These are phyloP conservation scores for Xylaria hypoxylon DNA, from an alignment of 2,329 filamentous ascomycete species.

Conservation along the genomic window DNA sequence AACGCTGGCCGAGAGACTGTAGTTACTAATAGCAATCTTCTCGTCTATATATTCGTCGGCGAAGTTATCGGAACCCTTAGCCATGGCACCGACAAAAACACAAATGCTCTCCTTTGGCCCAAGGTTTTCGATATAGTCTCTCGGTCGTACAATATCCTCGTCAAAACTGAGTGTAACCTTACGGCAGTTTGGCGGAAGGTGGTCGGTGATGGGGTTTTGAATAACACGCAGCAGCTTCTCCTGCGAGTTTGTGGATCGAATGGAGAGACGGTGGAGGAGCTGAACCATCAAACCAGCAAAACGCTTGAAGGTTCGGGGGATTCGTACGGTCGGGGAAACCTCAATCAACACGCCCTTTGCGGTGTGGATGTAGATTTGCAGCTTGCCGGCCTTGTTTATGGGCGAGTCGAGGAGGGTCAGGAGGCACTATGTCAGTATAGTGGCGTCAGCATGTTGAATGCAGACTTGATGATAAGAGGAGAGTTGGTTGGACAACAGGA, in stretches of 20 bases:
- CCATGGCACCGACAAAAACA: conserved; percentile 98
- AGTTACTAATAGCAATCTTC: conserved; percentile 98
- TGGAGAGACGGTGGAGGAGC: conserved; percentile 92
- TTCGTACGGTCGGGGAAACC: conserved; percentile 97
- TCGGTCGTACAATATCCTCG: conserved; percentile 83
- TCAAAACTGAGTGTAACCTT: conserved; percentile 98
- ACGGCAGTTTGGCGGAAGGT: conserved; percentile 94
- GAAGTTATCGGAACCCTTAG: conserved; percentile 95
- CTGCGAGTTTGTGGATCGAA: conserved; percentile 94
- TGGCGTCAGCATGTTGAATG: conserved; percentile 61
- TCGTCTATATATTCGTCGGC: conserved; percentile 95
- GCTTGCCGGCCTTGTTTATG: conserved; percentile 96
- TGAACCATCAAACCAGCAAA: conserved; percentile 99
- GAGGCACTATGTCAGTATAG: conserved; percentile 75
- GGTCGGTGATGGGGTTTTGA: conserved; percentile 97
- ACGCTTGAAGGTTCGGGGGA: conserved; percentile 97
- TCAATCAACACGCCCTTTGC: conserved; percentile 97
- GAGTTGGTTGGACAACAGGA: conserved; percentile 39
- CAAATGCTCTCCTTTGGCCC: conserved; percentile 91
- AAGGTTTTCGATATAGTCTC: conserved; percentile 87
- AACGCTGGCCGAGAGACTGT: conserved; percentile 95
- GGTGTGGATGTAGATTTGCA: conserved; percentile 99
- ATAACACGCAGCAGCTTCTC: conserved; percentile 98
- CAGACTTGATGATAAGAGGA: conserved; percentile 41
- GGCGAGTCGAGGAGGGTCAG: conserved; percentile 97